Evolutionary conservation across 306 rosid species (phyloP).

Genomic region (Coriaria nepalensis): DNA sequence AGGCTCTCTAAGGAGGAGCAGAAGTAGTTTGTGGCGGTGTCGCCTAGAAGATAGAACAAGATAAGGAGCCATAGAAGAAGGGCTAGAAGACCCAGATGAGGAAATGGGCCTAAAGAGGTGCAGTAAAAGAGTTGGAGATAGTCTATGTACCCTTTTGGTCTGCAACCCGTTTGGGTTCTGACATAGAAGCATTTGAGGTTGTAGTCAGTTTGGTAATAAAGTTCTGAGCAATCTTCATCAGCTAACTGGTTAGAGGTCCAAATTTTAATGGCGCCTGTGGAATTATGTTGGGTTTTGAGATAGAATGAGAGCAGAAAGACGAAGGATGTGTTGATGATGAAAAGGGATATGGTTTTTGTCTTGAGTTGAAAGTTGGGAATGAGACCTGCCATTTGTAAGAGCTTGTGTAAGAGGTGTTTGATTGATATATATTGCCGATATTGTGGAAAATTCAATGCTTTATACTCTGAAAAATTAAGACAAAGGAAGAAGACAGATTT

Average conservation of each 20-base stretch:
- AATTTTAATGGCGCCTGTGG: too few species aligned
- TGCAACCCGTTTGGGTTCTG: slow-evolving; percentile 28
- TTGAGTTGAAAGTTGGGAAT: slow-evolving; percentile 7
- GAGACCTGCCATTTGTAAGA: slow-evolving; percentile 23
- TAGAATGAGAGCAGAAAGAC: slow-evolving; percentile 23
- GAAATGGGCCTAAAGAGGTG: slow-evolving; percentile 26
- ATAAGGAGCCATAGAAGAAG: slow-evolving; percentile 52
- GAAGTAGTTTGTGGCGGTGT: slow-evolving; percentile 75
- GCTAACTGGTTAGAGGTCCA: background rate
- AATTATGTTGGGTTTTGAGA: slow-evolving; percentile 2
- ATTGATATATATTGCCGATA: too few species aligned
- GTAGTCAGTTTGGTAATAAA: slow-evolving; percentile 23
- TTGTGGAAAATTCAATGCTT: too few species aligned
- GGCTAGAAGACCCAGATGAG: slow-evolving; percentile 25
- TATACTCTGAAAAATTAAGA: too few species aligned
- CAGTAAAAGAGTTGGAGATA: slow-evolving; percentile 63
- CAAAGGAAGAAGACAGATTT: too few species aligned
- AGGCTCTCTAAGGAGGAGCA: slow-evolving; percentile 56
- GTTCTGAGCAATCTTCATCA: slow-evolving; percentile 28
- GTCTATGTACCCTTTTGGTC: slow-evolving; percentile 51
- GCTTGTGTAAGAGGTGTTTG: background rate
- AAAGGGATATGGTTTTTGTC: slow-evolving; percentile 11
- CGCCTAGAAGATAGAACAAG: slow-evolving; percentile 62
- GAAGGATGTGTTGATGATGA: slow-evolving; percentile 30
- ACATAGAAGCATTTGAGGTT: slow-evolving; percentile 40